Evolutionary conservation across 768 basidiomycete species (phyloP), one percentile per base, ranked within the genome.

Genomic region (Lactarius psammicola): DNA sequence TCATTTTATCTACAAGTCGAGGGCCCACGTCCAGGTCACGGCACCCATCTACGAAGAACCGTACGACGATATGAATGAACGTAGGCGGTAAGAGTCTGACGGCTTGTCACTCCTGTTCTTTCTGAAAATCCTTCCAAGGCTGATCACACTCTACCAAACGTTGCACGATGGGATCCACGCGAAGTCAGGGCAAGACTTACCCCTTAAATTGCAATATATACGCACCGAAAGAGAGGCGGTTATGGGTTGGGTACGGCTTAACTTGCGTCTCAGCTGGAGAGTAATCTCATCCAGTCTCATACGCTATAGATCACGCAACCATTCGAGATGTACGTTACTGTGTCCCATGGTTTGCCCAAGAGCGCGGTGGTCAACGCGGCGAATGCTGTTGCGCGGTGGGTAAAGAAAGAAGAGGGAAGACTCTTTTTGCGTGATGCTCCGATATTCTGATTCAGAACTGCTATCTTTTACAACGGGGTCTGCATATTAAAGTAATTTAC

Each of bases 1-100:
- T 34, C 97, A 99, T 75, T 99, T 98, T 73, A 78, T 98, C 56
- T 98, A 98, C 80, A 98, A 98, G 78, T 93, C 92, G 11, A 83
- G 93, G 15, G 79, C 84, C 8, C 86, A 92, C 71, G 95, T 99
- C 23, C 97, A 99, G 74, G 82, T 96, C 40, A 97, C 95, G 0
- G 77, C 82, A 68, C 95, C 97, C 3, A 74, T 76, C n/a, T 95
- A 89, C 75, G 93, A 95, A 73, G 92, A 91, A 20, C 91, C 90
- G 7, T 96, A 97, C 71, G 85, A 88, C 51, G 80, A 79, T 38
- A 69, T 78, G 0, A 80, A 84, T 49, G 87, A 88, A 65, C 81
- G 80, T 61, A 80, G 85, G 66, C 82, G 92, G 89, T 88, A 67
- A 53, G 78, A 5, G 5, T 38, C 44, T 31, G 8, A 6, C 33